Evolutionary conservation across 305 asterid genomes (phyloP), one percentile per base, ranked within the genome.

Genomic region (Rubia peregrina): DNA sequence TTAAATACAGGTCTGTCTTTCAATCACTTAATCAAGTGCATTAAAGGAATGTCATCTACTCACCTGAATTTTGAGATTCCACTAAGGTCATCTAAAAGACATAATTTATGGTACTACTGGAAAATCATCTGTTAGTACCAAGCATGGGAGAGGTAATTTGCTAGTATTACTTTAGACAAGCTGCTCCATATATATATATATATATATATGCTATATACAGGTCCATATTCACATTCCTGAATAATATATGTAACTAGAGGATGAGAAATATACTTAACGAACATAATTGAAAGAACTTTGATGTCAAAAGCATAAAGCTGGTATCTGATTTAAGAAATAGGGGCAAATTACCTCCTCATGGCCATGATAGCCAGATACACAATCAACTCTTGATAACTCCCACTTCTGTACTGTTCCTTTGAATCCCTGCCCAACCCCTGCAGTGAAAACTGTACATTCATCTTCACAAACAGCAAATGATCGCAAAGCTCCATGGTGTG

Each of bases 341-440:
- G 65, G 65, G 67, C 59, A 77, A 71, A 88, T 79, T 83, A 95
- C 99, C 99, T 95, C 99, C 60, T 91, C 98, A 61, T 95, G 99
- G 71, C 97, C 96, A 80, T 91, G 77, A 81, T 95, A 95, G 83
- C 96, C 87, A 76, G 93, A 81, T 74, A 83, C 71, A 78, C 88
- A 86, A 79, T 86, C 89, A 77, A 87, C 76, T 79, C 95, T 82
- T 44, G 99, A 83, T 81, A 91, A 77, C 40, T 88, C 95, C 96
- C 95, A 91, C 84, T 87, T 95, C 87, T 88, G 98, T 82, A 95
- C 88, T 73, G 84, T 91, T 78, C 99, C 99, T 82, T 87, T 95
- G 86, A 91, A 95, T 74, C 97, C 98, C 60, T 83, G 91, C 67
- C 96, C 98, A 79, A 91, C 93, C 74, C 99, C 99, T 5, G 99